Base-by-base conservation (phyloP, 2,329 filamentous ascomycete species). In the Fusarium luffae region DNA sequence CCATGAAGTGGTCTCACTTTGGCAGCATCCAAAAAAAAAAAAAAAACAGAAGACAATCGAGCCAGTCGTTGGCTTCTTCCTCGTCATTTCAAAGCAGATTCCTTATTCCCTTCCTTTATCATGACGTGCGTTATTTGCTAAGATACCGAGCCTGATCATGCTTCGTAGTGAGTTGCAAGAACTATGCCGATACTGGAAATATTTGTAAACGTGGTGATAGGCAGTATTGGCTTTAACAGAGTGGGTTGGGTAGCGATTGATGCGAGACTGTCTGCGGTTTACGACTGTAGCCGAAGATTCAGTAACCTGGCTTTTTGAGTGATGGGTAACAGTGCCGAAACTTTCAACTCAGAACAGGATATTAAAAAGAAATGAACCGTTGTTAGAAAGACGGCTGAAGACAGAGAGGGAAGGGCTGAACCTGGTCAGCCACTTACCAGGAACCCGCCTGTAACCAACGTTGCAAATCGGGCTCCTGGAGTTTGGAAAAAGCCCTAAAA, bases 1-100 rank as follows among this genome's bases (percentile, higher is more conserved):
- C 70, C 57, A 11, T n/a, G 44, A 49, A 41, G 41, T 64, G 54
- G 66, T 71, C 54, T 63, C 55, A 63, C 55, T 47, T 62, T 58
- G 27, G 61, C 46, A 69, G 27, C 43, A 62, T 55, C 51, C 57
- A 56, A 52, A 27, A 52, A 25, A 27, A 21, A 27, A 21, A 21
- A 21, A 21, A 21, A 49, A 61, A 50, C 34, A 52, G 23, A 54
- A 51, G 14, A 10, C 30, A n/a, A 43, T 52, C 27, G 43, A 49
- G 43, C 32, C n/a, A 49, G 30, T 23, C 34, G 32, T 41, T 44
- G 54, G 23, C 27, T 50, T 62, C 21, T n/a, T 46, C 51, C 28
- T 47, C 25, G 54, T 43, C 25, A 40, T 25, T 63, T 19, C 16
- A 40, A 42, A 42, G 25, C 43, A 42, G 25, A 18, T 43, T 54